Percentiles rank a stretch among this genome's conserved stretches.
phyloP scores from a whole-genome alignment of 1,284 basidiomycete genomes.

The Pseudozyma tsukubaensis region DNA sequence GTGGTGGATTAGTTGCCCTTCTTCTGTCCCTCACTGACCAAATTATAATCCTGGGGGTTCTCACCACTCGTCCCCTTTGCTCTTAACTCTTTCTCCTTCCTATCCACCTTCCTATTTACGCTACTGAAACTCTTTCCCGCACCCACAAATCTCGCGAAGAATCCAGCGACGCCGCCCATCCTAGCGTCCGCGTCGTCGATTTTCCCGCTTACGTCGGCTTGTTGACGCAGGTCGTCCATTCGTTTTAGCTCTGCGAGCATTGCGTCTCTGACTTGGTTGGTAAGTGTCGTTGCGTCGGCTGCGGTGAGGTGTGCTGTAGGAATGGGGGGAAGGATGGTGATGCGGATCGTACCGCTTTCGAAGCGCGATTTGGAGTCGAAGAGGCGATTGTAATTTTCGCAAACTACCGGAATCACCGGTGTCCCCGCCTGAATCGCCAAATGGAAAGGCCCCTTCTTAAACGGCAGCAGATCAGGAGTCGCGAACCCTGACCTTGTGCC shows the following conservation, averaged over 20 bases:
- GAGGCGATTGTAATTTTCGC: constrained; percentile 90
- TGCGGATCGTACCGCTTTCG: constrained; percentile 68
- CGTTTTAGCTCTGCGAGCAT: constrained; percentile 51
- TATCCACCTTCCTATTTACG: constrained; percentile 20
- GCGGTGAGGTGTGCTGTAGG: constrained; percentile 77
- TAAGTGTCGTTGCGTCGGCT: constrained; percentile 77
- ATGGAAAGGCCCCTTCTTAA: constrained; percentile 99
- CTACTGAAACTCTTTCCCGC: constrained; percentile 16
- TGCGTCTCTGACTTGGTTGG: constrained; percentile 72
- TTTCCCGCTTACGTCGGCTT: constrained; percentile 5
- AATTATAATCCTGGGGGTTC: constrained; percentile 49
- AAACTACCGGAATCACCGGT: constrained; percentile 85
- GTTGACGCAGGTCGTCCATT: constrained; percentile 51
- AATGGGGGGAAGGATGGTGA: constrained; percentile 80
- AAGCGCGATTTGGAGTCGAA: constrained; percentile 81
- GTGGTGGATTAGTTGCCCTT: constrained; percentile 13
- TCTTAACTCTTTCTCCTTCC: constrained; percentile 29
- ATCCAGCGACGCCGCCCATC: constrained; percentile 40
- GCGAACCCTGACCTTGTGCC: constrained; percentile 71
- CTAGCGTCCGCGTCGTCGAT: constrained; percentile 17
- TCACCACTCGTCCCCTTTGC: constrained; percentile 34
- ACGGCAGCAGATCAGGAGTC: constrained; percentile 74
- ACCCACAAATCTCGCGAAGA: constrained; percentile 39
- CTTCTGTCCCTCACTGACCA: constrained; percentile 49
- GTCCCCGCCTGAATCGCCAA: constrained; percentile 85